A percentile compares a stretch with the other conserved stretches of the same genome.
These are phyloP conservation scores for Turnera subulata DNA, from an alignment of 345 rosid genomes.

Conservation along the genomic window DNA sequence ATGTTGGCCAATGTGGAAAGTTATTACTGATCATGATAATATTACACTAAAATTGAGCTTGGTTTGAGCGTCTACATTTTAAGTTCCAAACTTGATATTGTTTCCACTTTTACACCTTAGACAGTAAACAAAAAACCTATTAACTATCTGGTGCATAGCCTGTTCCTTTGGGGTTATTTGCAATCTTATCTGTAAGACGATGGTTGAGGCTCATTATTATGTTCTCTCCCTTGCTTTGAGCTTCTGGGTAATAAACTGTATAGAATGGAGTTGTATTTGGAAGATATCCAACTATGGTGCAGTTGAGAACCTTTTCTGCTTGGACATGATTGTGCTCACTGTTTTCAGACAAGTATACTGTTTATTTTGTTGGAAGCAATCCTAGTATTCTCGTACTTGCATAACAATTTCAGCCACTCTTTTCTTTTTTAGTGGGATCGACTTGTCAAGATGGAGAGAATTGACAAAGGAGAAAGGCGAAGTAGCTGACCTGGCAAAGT, in stretches of 20 bases:
- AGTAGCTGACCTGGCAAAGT: slow-evolving; percentile 70
- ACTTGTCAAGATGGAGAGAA: slow-evolving; percentile 83
- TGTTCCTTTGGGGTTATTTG: too few species aligned
- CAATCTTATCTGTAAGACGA: too few species aligned
- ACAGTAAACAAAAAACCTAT: too few species aligned
- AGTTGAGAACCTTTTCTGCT: background rate
- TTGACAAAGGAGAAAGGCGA: slow-evolving; percentile 60
- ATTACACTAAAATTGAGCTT: too few species aligned
- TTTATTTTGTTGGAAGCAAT: background rate
- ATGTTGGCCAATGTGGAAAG: too few species aligned
- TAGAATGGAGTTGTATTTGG: background rate
- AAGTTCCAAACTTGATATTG: too few species aligned
- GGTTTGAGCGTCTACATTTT: too few species aligned
- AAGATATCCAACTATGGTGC: background rate
- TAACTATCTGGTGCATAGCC: too few species aligned
- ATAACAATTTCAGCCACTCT: background rate
- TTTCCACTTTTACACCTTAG: too few species aligned
- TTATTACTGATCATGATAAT: too few species aligned
- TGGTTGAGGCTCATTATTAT: background rate
- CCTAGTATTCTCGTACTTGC: too few species aligned
- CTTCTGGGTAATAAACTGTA: background rate
- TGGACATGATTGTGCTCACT: background rate
- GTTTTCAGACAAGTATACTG: background rate
- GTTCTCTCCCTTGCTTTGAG: background rate
- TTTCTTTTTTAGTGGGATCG: slow-evolving; percentile 62